A percentile compares a stretch with the other conserved stretches of the same genome.
Evolutionary conservation across 306 rosid genomes (phyloP).

Genomic region (Vachellia collinsii): DNA sequence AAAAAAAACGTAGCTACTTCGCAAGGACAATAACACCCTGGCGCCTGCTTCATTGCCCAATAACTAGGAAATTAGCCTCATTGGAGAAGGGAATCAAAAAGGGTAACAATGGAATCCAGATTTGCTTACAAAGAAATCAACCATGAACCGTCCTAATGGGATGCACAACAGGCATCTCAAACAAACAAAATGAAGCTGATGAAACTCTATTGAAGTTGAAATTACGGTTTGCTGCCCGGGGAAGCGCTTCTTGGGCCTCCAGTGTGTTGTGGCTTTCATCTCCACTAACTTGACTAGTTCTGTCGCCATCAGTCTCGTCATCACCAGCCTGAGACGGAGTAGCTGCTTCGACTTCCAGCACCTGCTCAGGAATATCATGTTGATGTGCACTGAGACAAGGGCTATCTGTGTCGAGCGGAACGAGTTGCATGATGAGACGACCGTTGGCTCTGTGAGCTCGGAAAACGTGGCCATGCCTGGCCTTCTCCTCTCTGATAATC

Average conservation of each 20-base stretch:
- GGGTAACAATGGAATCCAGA: not conserved
- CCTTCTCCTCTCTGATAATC: slow-evolving; percentile 56
- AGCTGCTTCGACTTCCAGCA: not conserved
- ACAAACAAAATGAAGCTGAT: slow-evolving; percentile 29
- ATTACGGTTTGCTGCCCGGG: slow-evolving; percentile 17
- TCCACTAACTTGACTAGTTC: not conserved
- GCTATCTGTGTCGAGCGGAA: slow-evolving; percentile 32
- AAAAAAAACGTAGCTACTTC: not conserved
- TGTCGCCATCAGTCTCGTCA: not conserved
- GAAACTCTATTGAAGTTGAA: slow-evolving; percentile 27
- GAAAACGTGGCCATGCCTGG: slow-evolving; percentile 51
- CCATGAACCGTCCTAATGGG: slow-evolving; percentile 48
- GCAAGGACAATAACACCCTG: slow-evolving; percentile 1
- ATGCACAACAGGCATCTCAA: slow-evolving; percentile 38
- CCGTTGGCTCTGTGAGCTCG: slow-evolving; percentile 61
- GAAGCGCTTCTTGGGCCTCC: not conserved
- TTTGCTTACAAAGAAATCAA: not conserved
- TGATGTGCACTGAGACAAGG: not conserved
- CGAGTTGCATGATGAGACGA: slow-evolving; percentile 60
- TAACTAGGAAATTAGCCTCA: not conserved
- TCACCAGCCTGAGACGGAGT: not conserved
- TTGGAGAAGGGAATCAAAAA: not conserved
- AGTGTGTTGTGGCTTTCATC: not conserved
- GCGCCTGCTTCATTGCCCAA: not conserved
- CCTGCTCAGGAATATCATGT: not conserved